Percentiles rank a stretch among this genome's conserved stretches.
Conservation (phyloP, 805 yeast genomes). For the Saccharomyces paradoxus region DNA sequence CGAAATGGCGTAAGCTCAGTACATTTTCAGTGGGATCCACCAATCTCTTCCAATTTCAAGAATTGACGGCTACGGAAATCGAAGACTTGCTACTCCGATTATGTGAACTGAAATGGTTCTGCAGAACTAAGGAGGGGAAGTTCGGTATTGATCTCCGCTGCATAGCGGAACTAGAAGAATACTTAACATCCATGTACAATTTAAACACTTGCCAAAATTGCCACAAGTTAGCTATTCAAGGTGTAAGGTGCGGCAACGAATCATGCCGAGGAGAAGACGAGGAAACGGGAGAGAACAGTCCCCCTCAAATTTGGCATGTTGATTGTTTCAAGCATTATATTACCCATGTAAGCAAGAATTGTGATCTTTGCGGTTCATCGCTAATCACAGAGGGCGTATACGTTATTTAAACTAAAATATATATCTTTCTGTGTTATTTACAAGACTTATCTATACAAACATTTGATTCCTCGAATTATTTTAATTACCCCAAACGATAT, state of each 20-base stretch:
- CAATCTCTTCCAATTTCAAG: constrained; percentile 12
- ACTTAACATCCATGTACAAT: constrained; percentile 11
- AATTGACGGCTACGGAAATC: constrained; percentile 14
- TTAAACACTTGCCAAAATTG: constrained; percentile 19
- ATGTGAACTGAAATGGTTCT: constrained; percentile 25
- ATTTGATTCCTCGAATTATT: not conserved
- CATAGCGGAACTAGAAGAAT: constrained; percentile 22
- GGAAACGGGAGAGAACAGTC: not conserved
- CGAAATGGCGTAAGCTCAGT: constrained; percentile 11
- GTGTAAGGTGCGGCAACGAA: constrained; percentile 18
- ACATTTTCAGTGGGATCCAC: constrained; percentile 18
- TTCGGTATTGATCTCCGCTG: constrained; percentile 22
- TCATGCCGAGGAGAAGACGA: not conserved
- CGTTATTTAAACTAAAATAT: constrained; percentile 1
- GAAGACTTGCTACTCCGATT: constrained; percentile 15
- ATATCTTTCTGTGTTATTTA: not conserved
- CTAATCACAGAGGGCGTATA: constrained; percentile 18
- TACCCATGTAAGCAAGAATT: constrained; percentile 19
- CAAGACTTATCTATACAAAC: not conserved
- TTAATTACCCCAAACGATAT: constrained; percentile 2
- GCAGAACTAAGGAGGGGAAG: constrained; percentile 15
- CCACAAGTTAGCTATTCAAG: constrained; percentile 17
- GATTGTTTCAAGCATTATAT: constrained; percentile 27
- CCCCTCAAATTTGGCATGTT: constrained; percentile 20
- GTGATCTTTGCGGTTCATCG: constrained; percentile 13